Conservation (phyloP, 768 basidiomycete species). For the Rhodotorula taiwanensis region DNA sequence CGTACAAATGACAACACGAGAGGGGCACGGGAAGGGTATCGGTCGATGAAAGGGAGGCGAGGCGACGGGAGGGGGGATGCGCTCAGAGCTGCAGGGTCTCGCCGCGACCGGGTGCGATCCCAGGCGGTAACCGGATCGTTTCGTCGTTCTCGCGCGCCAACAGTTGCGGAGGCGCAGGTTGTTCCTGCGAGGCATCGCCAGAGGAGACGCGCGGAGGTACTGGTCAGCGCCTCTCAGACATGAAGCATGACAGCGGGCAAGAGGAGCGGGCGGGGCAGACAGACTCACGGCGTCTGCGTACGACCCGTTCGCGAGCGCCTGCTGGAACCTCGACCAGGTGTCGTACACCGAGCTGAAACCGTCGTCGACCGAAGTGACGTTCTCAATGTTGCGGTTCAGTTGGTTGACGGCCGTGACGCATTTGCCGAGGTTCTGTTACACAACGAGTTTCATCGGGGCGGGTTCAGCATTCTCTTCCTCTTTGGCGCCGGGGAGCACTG, state of each 20-base stretch:
- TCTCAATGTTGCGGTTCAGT: constrained; percentile 37
- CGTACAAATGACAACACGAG: too few relatives aligned
- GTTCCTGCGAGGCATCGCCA: too few relatives aligned
- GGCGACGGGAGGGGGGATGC: too few relatives aligned
- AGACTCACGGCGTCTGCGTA: constrained; percentile 1
- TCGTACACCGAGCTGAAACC: constrained; percentile 25
- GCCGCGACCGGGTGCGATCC: background rate
- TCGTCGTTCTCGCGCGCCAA: background rate
- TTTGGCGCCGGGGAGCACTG: background rate
- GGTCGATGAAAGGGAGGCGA: too few relatives aligned
- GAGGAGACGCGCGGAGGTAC: too few relatives aligned
- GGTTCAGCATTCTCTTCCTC: background rate
- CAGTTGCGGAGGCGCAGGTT: background rate
- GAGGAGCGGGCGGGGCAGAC: too few relatives aligned
- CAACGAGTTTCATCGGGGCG: background rate
- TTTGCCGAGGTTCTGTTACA: constrained; percentile 20
- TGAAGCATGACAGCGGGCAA: too few relatives aligned
- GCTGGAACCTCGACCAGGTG: constrained; percentile 29
- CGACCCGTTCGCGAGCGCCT: constrained; percentile 18
- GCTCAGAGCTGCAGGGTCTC: background rate
- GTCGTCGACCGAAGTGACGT: constrained; percentile 17
- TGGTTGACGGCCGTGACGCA: constrained; percentile 25
- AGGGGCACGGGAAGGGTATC: too few relatives aligned
- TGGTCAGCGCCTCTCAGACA: too few relatives aligned
- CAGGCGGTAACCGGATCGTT: background rate